phyloP scores from a whole-genome alignment of 176 grass and related monocot genomes.

The Poa pratensis region DNA sequence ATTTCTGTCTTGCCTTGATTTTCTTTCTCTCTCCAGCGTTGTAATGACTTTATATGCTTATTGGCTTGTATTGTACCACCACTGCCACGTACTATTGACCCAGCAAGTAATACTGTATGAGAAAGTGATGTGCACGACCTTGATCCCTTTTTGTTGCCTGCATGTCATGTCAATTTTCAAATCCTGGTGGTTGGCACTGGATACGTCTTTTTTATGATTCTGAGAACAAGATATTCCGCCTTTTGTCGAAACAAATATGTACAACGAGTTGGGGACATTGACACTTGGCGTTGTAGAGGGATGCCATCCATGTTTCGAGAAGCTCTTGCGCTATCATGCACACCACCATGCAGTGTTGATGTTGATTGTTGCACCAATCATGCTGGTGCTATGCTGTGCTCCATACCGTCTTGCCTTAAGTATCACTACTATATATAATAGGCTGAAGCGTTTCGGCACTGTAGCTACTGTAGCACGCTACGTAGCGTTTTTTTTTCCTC shows the following conservation, averaged over 20 bases:
- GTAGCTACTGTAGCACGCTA: too few species aligned
- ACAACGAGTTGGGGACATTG: background rate
- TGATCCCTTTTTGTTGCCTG: background rate
- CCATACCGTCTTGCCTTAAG: background rate
- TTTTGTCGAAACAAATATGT: background rate
- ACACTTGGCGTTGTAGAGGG: constrained; percentile 3
- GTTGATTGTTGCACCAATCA: constrained; percentile 31
- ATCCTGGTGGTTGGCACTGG: background rate
- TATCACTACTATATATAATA: too few species aligned
- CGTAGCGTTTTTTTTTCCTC: too few species aligned
- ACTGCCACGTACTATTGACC: constrained; percentile 42
- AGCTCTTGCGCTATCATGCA: background rate
- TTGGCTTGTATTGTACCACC: constrained; percentile 49
- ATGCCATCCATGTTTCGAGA: background rate
- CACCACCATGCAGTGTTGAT: background rate
- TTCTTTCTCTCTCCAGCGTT: constrained; percentile 32
- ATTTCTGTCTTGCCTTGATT: constrained; percentile 43
- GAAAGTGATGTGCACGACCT: constrained; percentile 31
- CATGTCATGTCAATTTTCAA: background rate
- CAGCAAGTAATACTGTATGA: constrained; percentile 21
- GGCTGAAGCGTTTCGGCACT: too few species aligned
- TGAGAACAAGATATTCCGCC: background rate
- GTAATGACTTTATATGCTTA: constrained; percentile 49
- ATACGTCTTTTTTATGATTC: background rate
- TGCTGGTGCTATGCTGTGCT: background rate